These are phyloP conservation scores for Cytospora mali DNA, from an alignment of 2,329 filamentous ascomycete species.

Conservation along the genomic window DNA sequence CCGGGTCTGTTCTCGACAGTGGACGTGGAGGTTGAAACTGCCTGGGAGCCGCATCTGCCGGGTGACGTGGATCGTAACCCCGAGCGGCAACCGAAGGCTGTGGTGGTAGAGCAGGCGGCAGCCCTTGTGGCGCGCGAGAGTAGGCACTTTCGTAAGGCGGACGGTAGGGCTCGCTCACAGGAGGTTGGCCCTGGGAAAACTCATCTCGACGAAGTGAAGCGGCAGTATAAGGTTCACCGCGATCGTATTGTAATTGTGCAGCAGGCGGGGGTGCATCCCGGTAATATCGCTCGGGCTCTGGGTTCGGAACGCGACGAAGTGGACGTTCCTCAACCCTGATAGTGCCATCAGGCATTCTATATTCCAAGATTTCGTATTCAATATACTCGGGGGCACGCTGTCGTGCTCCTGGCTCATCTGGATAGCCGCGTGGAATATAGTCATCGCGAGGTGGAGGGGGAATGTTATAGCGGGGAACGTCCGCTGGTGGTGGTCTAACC, in stretches of 20 bases:
- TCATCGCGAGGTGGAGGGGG: slow-evolving; percentile 31
- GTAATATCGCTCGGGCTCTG: slow-evolving; percentile 34
- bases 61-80: slow-evolving; percentile 29
- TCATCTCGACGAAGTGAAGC: slow-evolving; percentile 17
- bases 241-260: slow-evolving; percentile 24
- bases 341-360: slow-evolving; percentile 47
- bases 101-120: slow-evolving; percentile 3
- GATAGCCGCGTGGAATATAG: slow-evolving; percentile 12
- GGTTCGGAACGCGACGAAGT: slow-evolving; percentile 36
- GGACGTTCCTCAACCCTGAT: slow-evolving; percentile 49
- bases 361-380: slow-evolving; percentile 50
- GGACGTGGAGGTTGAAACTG: slow-evolving; percentile 20
- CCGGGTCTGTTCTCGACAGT: slow-evolving; percentile 24
- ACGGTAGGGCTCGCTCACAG: slow-evolving; percentile 17
- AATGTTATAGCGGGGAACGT: slow-evolving; percentile 37
- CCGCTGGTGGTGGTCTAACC: slow-evolving; percentile 32
- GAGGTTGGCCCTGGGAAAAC: slow-evolving; percentile 8
- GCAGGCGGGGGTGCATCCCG: slow-evolving; percentile 17
- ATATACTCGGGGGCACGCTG: slow-evolving; percentile 38
- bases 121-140: slow-evolving; percentile 16
- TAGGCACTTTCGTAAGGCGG: slow-evolving; percentile 21
- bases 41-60: slow-evolving; percentile 14
- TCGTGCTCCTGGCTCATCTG: slow-evolving; percentile 34
- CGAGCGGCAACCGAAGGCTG: neutral
- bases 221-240: slow-evolving; percentile 2